These are phyloP conservation scores for Spirogloea muscicola DNA, from an alignment of 139 green algal species.

Conservation along the genomic window DNA sequence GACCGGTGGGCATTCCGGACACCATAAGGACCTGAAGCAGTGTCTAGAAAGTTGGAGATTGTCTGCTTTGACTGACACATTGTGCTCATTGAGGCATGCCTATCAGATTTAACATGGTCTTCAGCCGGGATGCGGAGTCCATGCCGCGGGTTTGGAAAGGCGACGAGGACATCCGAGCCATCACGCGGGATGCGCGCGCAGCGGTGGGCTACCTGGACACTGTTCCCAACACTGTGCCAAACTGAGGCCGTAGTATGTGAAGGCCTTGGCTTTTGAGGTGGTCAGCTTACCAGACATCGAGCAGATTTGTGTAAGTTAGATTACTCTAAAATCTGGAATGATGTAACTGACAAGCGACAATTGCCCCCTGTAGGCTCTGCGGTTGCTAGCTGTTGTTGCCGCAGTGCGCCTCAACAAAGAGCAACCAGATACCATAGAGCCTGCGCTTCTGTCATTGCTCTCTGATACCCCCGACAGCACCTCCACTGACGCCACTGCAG, in stretches of 20 bases:
- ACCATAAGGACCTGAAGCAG: too few relatives aligned
- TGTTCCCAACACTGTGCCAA: too few relatives aligned
- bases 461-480: too few relatives aligned
- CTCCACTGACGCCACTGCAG: too few relatives aligned
- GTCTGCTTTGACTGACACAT: not conserved
- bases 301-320: too few relatives aligned
- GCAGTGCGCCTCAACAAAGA: slow-evolving; percentile 13
- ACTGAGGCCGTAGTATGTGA: too few relatives aligned
- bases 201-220: slow-evolving; percentile 16
- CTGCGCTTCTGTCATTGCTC: slow-evolving; percentile 7
- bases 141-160: slow-evolving; percentile 35
- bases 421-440: slow-evolving; percentile 5
- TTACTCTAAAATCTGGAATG: too few relatives aligned
- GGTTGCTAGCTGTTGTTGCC: slow-evolving; percentile 26
- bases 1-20: slow-evolving; percentile 39
- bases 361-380: slow-evolving; percentile 12
- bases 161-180: slow-evolving; percentile 32
- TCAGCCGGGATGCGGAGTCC: slow-evolving; percentile 14
- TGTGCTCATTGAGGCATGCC: not conserved
- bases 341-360: too few relatives aligned
- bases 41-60: too few relatives aligned
- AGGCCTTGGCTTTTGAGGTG: too few relatives aligned
- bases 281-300: too few relatives aligned
- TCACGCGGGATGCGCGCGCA: slow-evolving; percentile 14
- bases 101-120: slow-evolving; percentile 40